Evolutionary conservation across 2,329 filamentous ascomycete species (phyloP).

Genomic region (Diaporthe amygdali): DNA sequence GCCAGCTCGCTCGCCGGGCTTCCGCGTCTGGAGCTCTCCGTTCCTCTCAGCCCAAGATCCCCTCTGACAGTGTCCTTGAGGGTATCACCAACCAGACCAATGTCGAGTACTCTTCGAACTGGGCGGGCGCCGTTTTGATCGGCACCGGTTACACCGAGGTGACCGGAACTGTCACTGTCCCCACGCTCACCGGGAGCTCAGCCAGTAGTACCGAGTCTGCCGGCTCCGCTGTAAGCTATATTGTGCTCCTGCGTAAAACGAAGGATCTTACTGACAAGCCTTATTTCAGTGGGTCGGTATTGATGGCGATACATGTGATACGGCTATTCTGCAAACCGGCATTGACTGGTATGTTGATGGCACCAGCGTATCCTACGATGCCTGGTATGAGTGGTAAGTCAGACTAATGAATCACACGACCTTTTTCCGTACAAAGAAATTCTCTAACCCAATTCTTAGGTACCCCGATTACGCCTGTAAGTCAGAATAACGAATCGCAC

Average conservation of each 20-base stretch:
- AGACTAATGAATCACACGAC: background rate
- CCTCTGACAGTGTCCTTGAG: background rate
- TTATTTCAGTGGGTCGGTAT: slow-evolving; percentile 58
- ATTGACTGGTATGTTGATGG: slow-evolving; percentile 57
- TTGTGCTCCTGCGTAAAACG: accelerated
- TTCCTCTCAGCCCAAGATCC: slow-evolving; percentile 13
- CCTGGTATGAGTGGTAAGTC: slow-evolving; percentile 63
- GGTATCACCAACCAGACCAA: slow-evolving; percentile 17
- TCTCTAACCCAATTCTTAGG: background rate
- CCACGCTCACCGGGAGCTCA: slow-evolving; percentile 39
- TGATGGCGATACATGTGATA: slow-evolving; percentile 61
- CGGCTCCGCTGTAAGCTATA: slow-evolving; percentile 45
- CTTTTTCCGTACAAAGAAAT: accelerated
- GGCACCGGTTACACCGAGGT: slow-evolving; percentile 56
- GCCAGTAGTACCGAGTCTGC: slow-evolving; percentile 43
- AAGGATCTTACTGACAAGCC: background rate
- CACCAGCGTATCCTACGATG: slow-evolving; percentile 49
- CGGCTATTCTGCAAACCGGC: slow-evolving; percentile 61
- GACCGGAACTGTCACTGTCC: slow-evolving; percentile 55
- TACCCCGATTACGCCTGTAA: slow-evolving; percentile 56
- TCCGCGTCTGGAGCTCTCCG: background rate
- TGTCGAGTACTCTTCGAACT: slow-evolving; percentile 45
- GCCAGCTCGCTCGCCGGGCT: slow-evolving; percentile 6
- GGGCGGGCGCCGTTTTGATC: slow-evolving; percentile 61
- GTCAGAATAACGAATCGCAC: background rate